Base-by-base conservation (phyloP, 371 early-diverging fungal species). In the Gilbertella persicaria region DNA sequence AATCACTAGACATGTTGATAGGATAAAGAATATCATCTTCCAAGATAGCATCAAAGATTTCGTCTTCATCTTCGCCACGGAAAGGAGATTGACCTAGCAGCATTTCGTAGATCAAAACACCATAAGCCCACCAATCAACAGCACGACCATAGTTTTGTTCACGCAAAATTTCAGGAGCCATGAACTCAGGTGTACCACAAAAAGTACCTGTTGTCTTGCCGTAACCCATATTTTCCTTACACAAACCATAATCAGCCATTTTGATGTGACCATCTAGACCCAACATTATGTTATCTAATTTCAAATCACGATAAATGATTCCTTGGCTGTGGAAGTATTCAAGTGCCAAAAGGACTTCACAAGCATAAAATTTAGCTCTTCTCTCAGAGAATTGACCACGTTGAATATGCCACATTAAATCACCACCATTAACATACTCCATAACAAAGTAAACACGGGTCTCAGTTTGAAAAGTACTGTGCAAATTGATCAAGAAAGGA, bases 351-450 rank as follows among this genome's bases (percentile, higher is more conserved):
- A 99, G 69, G 1, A 99, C 93, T 75, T 99, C 99, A 64, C 92
- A 89, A 5, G 97, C 95, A 70, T 98, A 99, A 64, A 99, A 99
- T 38, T 88, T 93, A 39, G 97, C 94, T 55, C 92, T 85, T 37
- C 87, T 73, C 72, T 95, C 93, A 26, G 90, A 83, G 59, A 94
- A 94, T 54, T 87, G 87, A 56, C 88, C 86, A 50, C 89, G 86
- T 66, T 89, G 95, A 47, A 95, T 97, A 71, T 95, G 96, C 82
- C 91, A 91, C 97, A 99, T 97, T 69, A 99, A 74, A 78, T 99
- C 99, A 54, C 99, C 99, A 56, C 99, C 99, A 26, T 86, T 83
- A 12, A 99, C 91, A 77, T 97, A 99, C 64, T 99, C 99, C 97
- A 99, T 97, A 9, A 99, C 97, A 73, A 99, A 95, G 79, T 94